phyloP scores from a whole-genome alignment of 345 rosid species.

The Citrus glauca region DNA sequence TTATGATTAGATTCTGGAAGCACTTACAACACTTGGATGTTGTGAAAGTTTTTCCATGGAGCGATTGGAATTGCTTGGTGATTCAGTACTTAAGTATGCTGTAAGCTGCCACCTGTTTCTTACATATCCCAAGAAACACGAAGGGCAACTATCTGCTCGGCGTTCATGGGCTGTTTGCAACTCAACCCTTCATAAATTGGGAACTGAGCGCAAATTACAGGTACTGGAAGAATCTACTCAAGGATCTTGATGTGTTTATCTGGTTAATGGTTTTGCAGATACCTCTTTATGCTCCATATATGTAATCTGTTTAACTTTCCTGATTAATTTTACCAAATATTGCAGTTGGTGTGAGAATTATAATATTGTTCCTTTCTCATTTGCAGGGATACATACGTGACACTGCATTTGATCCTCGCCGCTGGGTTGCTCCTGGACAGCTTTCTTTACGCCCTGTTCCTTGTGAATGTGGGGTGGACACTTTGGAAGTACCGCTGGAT shows the following conservation, averaged over 20 bases:
- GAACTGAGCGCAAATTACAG: slow-evolving; percentile 62
- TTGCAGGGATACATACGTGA: slow-evolving; percentile 74
- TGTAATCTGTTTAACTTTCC: neutral
- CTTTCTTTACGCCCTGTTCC: slow-evolving; percentile 40
- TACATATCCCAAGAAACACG: slow-evolving; percentile 56
- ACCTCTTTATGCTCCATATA: neutral
- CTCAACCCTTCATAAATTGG: slow-evolving; percentile 58
- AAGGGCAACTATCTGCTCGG: slow-evolving; percentile 55
- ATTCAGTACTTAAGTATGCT: slow-evolving; percentile 81
- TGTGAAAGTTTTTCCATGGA: slow-evolving; percentile 85
- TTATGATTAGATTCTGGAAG: slow-evolving; percentile 66
- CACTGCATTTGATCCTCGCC: slow-evolving; percentile 77
- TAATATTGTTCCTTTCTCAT: slow-evolving; percentile 13
- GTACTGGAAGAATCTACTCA: slow-evolving; percentile 26
- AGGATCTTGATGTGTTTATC: neutral
- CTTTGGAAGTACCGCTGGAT: slow-evolving; percentile 71
- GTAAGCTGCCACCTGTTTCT: slow-evolving; percentile 73
- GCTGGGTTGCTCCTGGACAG: slow-evolving; percentile 95
- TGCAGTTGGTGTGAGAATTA: neutral
- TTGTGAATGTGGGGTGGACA: slow-evolving; percentile 63
- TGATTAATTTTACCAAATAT: neutral
- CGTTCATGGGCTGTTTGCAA: slow-evolving; percentile 55
- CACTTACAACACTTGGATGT: slow-evolving; percentile 68
- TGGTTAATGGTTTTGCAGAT: neutral
- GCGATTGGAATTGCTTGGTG: slow-evolving; percentile 96